phyloP scores from a whole-genome alignment of 1,284 basidiomycete genomes.

The Sanghuangporus weigelae region DNA sequence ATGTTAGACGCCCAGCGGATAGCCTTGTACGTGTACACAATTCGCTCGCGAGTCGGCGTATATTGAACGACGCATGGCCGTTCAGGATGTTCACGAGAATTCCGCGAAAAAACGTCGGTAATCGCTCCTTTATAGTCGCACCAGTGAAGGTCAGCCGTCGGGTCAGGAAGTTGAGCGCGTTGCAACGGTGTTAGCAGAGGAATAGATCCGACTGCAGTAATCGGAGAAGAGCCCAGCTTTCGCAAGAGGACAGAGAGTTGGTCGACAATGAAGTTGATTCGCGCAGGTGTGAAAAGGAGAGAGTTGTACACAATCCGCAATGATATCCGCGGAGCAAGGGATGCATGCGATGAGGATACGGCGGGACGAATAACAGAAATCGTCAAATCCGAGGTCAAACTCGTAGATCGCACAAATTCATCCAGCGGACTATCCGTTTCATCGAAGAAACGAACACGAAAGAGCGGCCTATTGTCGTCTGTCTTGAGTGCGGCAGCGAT shows the following conservation, averaged over 20 bases:
- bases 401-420: slow-evolving; percentile 74
- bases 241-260: slow-evolving; percentile 82
- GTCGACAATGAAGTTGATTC: slow-evolving; percentile 79
- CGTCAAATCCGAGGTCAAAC: slow-evolving; percentile 88
- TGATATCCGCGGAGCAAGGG: slow-evolving; percentile 74
- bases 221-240: slow-evolving; percentile 62
- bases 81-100: slow-evolving; percentile 75
- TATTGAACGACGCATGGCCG: slow-evolving; percentile 82
- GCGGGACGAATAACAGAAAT: slow-evolving; percentile 70
- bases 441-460: slow-evolving; percentile 96
- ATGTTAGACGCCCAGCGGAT: slow-evolving; percentile 88
- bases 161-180: slow-evolving; percentile 73
- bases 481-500: slow-evolving; percentile 74
- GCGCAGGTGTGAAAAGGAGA: slow-evolving; percentile 79
- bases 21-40: slow-evolving; percentile 73
- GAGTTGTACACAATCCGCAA: slow-evolving; percentile 94
- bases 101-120: slow-evolving; percentile 86
- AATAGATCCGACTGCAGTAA: slow-evolving; percentile 66
- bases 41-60: slow-evolving; percentile 54
- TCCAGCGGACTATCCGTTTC: slow-evolving; percentile 74
- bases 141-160: slow-evolving; percentile 90
- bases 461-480: slow-evolving; percentile 62
- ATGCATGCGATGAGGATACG: slow-evolving; percentile 52
- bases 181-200: slow-evolving; percentile 78
- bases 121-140: slow-evolving; percentile 96